Evolutionary conservation across 345 rosid species (phyloP).

Genomic region (Citrus unshiu): DNA sequence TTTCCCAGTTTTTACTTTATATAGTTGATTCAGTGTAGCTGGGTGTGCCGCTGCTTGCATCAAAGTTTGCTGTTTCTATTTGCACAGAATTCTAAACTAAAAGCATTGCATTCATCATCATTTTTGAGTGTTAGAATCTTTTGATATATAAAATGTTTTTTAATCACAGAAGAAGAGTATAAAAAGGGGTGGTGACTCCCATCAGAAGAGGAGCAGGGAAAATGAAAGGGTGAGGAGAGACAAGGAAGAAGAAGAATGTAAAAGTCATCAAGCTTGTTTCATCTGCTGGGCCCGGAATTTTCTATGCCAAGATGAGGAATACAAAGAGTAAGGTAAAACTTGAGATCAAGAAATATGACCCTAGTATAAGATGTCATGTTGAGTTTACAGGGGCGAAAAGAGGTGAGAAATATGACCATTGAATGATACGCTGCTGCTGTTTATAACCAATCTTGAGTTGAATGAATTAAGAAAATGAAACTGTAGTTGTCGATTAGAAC

Average conservation of each 20-base stretch:
- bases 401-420: not conserved
- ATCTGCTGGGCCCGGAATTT: constrained; percentile 22
- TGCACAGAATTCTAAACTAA: too few relatives aligned
- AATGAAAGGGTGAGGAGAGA: constrained; percentile 19
- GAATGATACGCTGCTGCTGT: not conserved
- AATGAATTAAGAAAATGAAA: not conserved
- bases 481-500: not conserved
- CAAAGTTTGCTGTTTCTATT: too few relatives aligned
- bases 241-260: constrained; percentile 19
- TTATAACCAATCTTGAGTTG: not conserved
- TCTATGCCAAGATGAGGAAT: constrained; percentile 27
- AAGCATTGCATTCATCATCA: not conserved
- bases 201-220: constrained; percentile 23
- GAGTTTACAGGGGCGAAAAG: constrained; percentile 18
- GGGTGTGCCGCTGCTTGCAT: too few relatives aligned
- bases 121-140: not conserved
- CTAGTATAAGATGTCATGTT: constrained; percentile 14
- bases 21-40: too few relatives aligned
- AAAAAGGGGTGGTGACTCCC: constrained; percentile 28
- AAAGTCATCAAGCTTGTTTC: constrained; percentile 23
- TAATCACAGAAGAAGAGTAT: constrained; percentile 21
- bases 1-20: too few relatives aligned
- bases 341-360: constrained; percentile 32
- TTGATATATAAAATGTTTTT: not conserved
- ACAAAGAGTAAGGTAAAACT: constrained; percentile 21